Conservation (phyloP, 352 stramenopile genomes). For the Blastocystis sp. region DNA sequence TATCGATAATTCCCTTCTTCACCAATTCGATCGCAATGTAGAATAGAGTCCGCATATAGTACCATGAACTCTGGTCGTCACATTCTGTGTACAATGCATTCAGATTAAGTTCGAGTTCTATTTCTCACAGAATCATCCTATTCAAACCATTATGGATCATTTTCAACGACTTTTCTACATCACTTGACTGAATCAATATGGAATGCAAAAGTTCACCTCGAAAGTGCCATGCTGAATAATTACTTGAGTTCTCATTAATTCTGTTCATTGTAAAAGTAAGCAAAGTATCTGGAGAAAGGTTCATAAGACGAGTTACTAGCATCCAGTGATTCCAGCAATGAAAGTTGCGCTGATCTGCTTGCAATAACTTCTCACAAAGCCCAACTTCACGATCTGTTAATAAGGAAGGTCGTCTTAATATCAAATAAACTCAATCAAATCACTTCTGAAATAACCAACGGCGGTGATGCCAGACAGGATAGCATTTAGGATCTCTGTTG, state of each 20-base stretch:
- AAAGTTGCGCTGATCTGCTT: slow-evolving; percentile 94
- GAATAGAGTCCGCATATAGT: slow-evolving; percentile 81
- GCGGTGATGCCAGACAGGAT: slow-evolving; percentile 85
- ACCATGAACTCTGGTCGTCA: slow-evolving; percentile 96
- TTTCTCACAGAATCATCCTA: not conserved
- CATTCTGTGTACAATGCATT: slow-evolving; percentile 96
- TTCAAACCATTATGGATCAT: not conserved
- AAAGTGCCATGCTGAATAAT: slow-evolving; percentile 93
- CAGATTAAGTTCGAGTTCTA: slow-evolving; percentile 81
- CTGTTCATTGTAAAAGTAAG: slow-evolving; percentile 89
- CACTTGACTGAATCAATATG: not conserved
- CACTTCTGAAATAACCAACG: slow-evolving; percentile 66
- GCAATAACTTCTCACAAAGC: slow-evolving; percentile 77
- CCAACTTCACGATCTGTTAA: slow-evolving; percentile 72
- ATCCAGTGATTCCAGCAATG: slow-evolving; percentile 97
- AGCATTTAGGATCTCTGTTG: slow-evolving; percentile 92
- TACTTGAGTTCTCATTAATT: slow-evolving; percentile 95
- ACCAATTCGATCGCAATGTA: slow-evolving; percentile 84
- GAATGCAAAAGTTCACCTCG: slow-evolving; percentile 75
- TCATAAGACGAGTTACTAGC: slow-evolving; percentile 73
- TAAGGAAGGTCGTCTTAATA: not conserved
- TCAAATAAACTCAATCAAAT: not conserved
- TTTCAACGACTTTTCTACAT: not conserved
- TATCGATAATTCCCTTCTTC: slow-evolving; percentile 51
- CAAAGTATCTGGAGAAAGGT: slow-evolving; percentile 73